Evolutionary conservation across 2,329 filamentous ascomycete genomes (phyloP), one percentile per base, ranked within the genome.

Genomic region (Aschersonia sp.): DNA sequence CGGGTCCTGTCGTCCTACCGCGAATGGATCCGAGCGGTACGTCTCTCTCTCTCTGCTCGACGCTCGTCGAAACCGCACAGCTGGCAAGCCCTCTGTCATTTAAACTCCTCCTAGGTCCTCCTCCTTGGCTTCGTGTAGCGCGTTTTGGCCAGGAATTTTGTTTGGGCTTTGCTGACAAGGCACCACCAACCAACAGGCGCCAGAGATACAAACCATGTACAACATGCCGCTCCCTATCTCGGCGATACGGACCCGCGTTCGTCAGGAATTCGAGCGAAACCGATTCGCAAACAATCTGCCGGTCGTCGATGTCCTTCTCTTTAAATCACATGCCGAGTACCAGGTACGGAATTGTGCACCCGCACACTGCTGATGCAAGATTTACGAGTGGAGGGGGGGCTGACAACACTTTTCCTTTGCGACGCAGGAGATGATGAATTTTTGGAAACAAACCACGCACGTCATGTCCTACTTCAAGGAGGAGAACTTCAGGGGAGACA

Each of bases 171-270:
- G 48, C 51, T 56, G 47, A 55, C 48, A 30, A 35, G 45, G 2
- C 41, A 49, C 12, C 4, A 14, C 31, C 12, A 98, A 49, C 12
- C 8, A 14, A 29, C 12, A 98, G 92, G 88, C 88, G 41, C 90
- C 92, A 52, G 89, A 97, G 66, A 90, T 98, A 62, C 92, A 97
- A 68, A 85, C 81, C 52, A 95, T 97, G 87, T 98, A 98, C 79
- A 85, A 85, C 53, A 73, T 98, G 61, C 87, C 86, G 63, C 79
- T 94, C 62, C 88, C 90, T 47, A 81, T 96, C 47, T 85, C 90
- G 41, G 75, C 78, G 53, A 82, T 98, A 63, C 85, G 92, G 58
- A 94, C 90, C 50, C 90, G 94, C 71, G 85, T 97, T 65, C 80
- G 92, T 64, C 85, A 97, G 70, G 89, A 98, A 65, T 98, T 96